Evolutionary conservation across 116 monocot genomes (phyloP), one percentile per base, ranked within the genome.

Genomic region (Papilionanthe hybrid): DNA sequence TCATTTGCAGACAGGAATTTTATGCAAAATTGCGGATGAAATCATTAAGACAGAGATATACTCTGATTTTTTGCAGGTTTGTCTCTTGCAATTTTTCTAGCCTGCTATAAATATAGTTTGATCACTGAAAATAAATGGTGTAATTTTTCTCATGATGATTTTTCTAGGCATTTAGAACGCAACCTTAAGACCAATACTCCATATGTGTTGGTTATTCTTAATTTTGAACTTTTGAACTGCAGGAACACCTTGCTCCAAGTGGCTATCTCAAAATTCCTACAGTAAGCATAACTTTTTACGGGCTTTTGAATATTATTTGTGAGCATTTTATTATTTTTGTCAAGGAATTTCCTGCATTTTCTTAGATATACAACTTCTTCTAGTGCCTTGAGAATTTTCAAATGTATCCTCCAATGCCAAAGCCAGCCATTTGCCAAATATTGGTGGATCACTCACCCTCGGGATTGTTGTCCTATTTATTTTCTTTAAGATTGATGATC

Each of bases 261-360:
- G 95, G 99, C 47, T 99, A 93, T 84, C 72, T 99, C 44, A 99
- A 99, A 77, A 99, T 99, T 87, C 99, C 95, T 76, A 93, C 86
- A 53, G 98, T 98, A 56, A 93, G 93, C 53, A 53, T 87, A 30
- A 32, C 7, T 68, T 68, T 4, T 56, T 18, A 2, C 1, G 23
- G 20, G 60, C 7, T 22, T 60, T 60, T 60, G 9, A 20, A 60
- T 22, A 60, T 60, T 20, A 22, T 60, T 60, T 60, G 25, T n/a
- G 58, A 22, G n/a, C 19, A 58, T 22, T 58, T 58, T 58, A n/a
- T 58, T 58, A 58, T 5, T n/a, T 58, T 58, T 58, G 58, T 5
- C 22, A 58, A 58, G 19, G 4, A n/a, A 5, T 58, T 2, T 49
- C 13, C 49, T 49, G 11, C 9, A 49, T 49, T 49, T 0, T 13